phyloP scores from a whole-genome alignment of 495 filamentous ascomycete genomes.

The Hypoxylon perforatum region DNA sequence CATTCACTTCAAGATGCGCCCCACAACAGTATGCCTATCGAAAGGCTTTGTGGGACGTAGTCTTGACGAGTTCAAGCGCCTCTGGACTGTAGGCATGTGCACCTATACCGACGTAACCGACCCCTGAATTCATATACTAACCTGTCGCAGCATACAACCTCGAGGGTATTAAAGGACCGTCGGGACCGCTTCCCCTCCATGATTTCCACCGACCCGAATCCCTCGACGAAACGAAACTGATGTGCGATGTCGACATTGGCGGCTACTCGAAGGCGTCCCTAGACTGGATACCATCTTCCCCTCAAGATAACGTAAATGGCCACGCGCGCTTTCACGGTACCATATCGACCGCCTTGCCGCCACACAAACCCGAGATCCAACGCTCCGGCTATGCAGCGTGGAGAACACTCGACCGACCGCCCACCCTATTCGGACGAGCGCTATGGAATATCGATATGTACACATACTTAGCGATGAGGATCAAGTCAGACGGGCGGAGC shows the following conservation, averaged over 20 bases:
- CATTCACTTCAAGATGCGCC: constrained; percentile 51
- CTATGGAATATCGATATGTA: constrained; percentile 92
- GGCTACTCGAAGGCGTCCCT: constrained; percentile 81
- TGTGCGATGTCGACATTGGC: constrained; percentile 88
- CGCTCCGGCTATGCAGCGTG: constrained; percentile 89
- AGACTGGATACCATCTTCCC: constrained; percentile 67
- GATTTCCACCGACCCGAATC: constrained; percentile 72
- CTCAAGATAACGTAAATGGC: constrained; percentile 52
- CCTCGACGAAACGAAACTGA: constrained; percentile 76
- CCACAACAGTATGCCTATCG: constrained; percentile 50
- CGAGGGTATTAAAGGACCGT: constrained; percentile 66
- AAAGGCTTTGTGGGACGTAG: constrained; percentile 60
- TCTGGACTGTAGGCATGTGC: constrained; percentile 55
- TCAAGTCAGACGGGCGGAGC: constrained; percentile 89
- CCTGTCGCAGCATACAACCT: constrained; percentile 51
- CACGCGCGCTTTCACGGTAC: constrained; percentile 82
- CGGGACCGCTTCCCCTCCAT: constrained; percentile 68
- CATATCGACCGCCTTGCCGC: constrained; percentile 86
- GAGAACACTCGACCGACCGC: constrained; percentile 70
- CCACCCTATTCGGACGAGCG: constrained; percentile 80
- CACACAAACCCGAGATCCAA: constrained; percentile 74
- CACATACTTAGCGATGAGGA: constrained; percentile 84
- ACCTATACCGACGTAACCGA: background rate
- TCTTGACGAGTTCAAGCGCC: constrained; percentile 58
- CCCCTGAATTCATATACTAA: constrained; percentile 6